A percentile compares a stretch with the other conserved stretches of the same genome.
phyloP scores from a whole-genome alignment of 768 basidiomycete species.

The Leucosporidium yakuticum region DNA sequence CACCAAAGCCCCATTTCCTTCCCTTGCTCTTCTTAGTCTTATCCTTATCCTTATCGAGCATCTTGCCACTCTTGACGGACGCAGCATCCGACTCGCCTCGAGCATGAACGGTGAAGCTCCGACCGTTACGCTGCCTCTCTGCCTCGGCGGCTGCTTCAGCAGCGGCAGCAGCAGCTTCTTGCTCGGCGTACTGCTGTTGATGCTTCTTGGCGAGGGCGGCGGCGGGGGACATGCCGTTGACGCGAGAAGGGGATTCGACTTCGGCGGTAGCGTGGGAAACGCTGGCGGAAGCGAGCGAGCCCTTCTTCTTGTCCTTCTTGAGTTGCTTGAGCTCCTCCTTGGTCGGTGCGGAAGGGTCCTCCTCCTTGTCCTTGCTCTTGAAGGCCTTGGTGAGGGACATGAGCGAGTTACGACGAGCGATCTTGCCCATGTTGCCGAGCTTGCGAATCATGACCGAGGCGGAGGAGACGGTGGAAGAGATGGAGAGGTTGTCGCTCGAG shows the following conservation, averaged over 20 bases:
- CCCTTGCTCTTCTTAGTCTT: slow-evolving; percentile 25
- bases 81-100: slow-evolving; percentile 3
- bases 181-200: slow-evolving; percentile 41
- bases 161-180: slow-evolving; percentile 38
- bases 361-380: slow-evolving; percentile 58
- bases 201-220: slow-evolving; percentile 47
- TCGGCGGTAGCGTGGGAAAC: slow-evolving; percentile 80
- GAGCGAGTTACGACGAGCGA: slow-evolving; percentile 70
- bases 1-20: slow-evolving; percentile 28
- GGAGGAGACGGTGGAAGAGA: slow-evolving; percentile 86
- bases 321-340: slow-evolving; percentile 31
- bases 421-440: slow-evolving; percentile 77
- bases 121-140: background rate
- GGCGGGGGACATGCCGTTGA: slow-evolving; percentile 57
- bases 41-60: slow-evolving; percentile 37
- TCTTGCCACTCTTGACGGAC: slow-evolving; percentile 10
- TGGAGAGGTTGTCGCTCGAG: slow-evolving; percentile 89
- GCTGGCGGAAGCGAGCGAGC: slow-evolving; percentile 59
- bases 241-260: slow-evolving; percentile 40
- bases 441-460: slow-evolving; percentile 96
- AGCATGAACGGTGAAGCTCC: slow-evolving; percentile 9
- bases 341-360: slow-evolving; percentile 17
- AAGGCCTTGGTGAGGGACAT: slow-evolving; percentile 88
- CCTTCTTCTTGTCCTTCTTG: slow-evolving; percentile 55
- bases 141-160: slow-evolving; percentile 31